Percentiles rank a stretch among this genome's conserved stretches.
These are phyloP conservation scores for Boechera retrofracta DNA, from an alignment of 345 rosid genomes.

Conservation along the genomic window DNA sequence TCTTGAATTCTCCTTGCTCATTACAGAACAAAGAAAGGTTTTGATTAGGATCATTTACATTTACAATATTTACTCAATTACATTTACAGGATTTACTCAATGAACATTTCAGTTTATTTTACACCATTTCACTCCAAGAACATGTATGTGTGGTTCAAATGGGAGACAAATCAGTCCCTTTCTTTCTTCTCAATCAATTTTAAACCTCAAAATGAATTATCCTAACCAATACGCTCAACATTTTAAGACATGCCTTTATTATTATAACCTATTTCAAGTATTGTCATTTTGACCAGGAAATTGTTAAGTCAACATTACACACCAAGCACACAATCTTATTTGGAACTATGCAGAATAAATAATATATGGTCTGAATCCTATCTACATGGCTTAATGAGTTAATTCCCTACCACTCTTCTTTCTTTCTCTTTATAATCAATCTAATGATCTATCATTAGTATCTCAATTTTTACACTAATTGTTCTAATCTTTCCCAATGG, in stretches of 20 bases:
- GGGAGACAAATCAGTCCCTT: conserved; percentile 17
- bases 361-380: conserved; percentile 8
- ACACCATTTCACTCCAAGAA: no score
- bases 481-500: no score
- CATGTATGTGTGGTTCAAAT: background rate
- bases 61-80: no score
- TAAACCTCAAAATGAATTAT: background rate
- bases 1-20: background rate
- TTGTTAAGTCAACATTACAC: conserved; percentile 12
- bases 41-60: no score
- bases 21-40: background rate
- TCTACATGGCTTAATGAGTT: background rate
- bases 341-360: conserved; percentile 1
- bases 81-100: no score
- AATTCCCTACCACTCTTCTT: conserved; percentile 8
- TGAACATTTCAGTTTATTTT: no score
- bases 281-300: conserved; percentile 15
- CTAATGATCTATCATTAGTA: background rate
- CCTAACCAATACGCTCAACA: background rate
- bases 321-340: conserved; percentile 4
- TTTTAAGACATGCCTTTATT: background rate
- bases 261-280: background rate
- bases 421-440: background rate
- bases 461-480: background rate
- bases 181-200: conserved; percentile 12